These are phyloP conservation scores for Mollisiaceae sp. DNA, from an alignment of 2,329 filamentous ascomycete species.

Conservation along the genomic window DNA sequence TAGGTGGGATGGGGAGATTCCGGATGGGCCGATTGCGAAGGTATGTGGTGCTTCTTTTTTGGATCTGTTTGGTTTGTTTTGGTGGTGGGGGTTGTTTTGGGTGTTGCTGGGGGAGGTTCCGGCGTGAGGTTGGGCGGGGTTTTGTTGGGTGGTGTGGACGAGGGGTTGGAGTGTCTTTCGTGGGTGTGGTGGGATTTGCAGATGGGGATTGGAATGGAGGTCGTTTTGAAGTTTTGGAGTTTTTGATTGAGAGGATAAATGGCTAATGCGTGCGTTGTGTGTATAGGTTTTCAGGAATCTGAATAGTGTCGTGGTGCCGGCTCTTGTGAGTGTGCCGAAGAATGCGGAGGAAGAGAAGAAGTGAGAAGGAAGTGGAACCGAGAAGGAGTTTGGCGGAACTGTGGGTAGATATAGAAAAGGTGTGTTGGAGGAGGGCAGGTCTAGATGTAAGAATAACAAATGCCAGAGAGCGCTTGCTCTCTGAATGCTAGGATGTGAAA, in stretches of 20 bases:
- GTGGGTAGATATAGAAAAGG: too few relatives aligned
- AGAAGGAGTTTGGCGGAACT: neutral
- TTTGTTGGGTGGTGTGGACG: constrained; percentile 48
- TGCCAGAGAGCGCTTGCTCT: too few relatives aligned
- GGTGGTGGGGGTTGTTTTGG: constrained; percentile 44
- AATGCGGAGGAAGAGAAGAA: constrained; percentile 56
- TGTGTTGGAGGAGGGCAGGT: too few relatives aligned
- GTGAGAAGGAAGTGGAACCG: constrained; percentile 15
- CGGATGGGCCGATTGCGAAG: constrained; percentile 54
- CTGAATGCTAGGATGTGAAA: neutral
- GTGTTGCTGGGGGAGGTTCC: constrained; percentile 44
- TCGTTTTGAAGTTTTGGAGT: neutral
- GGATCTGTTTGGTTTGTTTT: constrained; percentile 40
- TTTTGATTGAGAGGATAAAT: neutral
- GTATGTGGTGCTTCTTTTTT: neutral
- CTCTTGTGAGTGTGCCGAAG: constrained; percentile 57
- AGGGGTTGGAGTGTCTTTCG: constrained; percentile 49
- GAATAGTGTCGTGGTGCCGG: constrained; percentile 56
- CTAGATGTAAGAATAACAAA: too few relatives aligned
- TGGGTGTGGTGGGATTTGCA: constrained; percentile 16
- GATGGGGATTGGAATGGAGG: too few relatives aligned
- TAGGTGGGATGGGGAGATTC: constrained; percentile 58
- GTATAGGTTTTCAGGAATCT: constrained; percentile 56
- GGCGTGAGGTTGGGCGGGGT: constrained; percentile 38
- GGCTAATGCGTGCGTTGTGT: too few relatives aligned